Percentiles rank a stretch among this genome's conserved stretches.
phyloP scores from a whole-genome alignment of 352 stramenopile species.

The Phytophthora sp. region DNA sequence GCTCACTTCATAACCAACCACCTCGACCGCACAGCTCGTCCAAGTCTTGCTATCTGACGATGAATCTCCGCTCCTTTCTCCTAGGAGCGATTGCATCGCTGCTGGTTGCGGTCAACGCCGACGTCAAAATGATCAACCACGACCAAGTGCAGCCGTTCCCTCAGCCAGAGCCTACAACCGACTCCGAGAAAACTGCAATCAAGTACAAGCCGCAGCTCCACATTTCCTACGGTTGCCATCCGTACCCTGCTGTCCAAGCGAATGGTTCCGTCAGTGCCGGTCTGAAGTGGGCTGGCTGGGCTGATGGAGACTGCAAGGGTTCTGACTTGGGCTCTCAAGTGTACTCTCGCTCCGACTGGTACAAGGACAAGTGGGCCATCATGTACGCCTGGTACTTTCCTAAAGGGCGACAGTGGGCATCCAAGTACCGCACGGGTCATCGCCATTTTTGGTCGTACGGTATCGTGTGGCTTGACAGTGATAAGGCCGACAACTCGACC shows the following conservation, averaged over 20 bases:
- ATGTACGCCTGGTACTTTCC: constrained; percentile 42
- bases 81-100: neutral
- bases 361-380: constrained; percentile 31
- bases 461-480: constrained; percentile 4
- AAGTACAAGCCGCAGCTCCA: constrained; percentile 20
- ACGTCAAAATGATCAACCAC: constrained; percentile 27
- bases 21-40: neutral
- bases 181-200: constrained; percentile 13
- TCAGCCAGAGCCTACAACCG: constrained; percentile 6
- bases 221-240: constrained; percentile 12
- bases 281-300: neutral
- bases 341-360: constrained; percentile 24
- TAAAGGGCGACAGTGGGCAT: constrained; percentile 29
- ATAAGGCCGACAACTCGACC: neutral
- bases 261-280: constrained; percentile 2
- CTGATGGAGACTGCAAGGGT: constrained; percentile 24
- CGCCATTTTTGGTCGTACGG: neutral
- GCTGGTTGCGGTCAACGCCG: constrained; percentile 1
- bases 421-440: neutral
- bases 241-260: constrained; percentile 11
- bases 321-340: constrained; percentile 28
- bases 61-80: constrained; percentile 18
- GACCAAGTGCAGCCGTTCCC: constrained; percentile 19
- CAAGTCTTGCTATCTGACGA: neutral
- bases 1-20: neutral